A percentile compares a stretch with the other conserved stretches of the same genome.
phyloP scores from a whole-genome alignment of 352 stramenopile genomes.

The Elongisporangium undulatum region DNA sequence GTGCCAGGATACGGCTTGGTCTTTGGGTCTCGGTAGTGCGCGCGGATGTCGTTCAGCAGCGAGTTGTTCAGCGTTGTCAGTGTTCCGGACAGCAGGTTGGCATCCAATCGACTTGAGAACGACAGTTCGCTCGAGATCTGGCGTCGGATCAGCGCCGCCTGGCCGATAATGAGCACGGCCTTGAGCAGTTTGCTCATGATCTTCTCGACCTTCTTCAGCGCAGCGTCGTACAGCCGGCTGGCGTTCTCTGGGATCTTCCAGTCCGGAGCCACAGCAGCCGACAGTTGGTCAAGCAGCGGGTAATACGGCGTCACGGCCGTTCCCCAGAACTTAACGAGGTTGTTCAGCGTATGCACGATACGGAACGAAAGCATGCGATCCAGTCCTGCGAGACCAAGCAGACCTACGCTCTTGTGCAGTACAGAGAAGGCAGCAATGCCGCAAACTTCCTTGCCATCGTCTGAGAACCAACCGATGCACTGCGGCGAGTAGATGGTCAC shows the following conservation, averaged over 20 bases:
- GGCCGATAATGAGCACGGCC: slow-evolving; percentile 90
- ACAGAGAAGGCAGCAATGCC: slow-evolving; percentile 87
- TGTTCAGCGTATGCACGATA: slow-evolving; percentile 92
- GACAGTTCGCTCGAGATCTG: slow-evolving; percentile 91
- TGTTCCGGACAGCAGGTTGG: slow-evolving; percentile 87
- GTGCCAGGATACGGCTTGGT: slow-evolving; percentile 74
- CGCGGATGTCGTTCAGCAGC: slow-evolving; percentile 85
- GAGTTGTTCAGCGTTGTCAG: slow-evolving; percentile 90
- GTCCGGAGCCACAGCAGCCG: slow-evolving; percentile 75
- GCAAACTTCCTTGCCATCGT: slow-evolving; percentile 82
- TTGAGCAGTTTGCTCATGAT: slow-evolving; percentile 93
- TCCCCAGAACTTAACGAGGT: slow-evolving; percentile 92
- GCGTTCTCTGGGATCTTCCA: slow-evolving; percentile 89
- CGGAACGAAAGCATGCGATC: slow-evolving; percentile 92
- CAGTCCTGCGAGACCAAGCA: slow-evolving; percentile 89
- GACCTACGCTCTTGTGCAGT: slow-evolving; percentile 88
- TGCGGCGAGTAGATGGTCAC: slow-evolving; percentile 91
- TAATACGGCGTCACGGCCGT: slow-evolving; percentile 88
- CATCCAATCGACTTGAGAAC: slow-evolving; percentile 88
- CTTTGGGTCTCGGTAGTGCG: slow-evolving; percentile 82
- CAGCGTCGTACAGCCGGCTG: slow-evolving; percentile 80
- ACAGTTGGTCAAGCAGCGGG: slow-evolving; percentile 85
- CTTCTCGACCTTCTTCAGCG: slow-evolving; percentile 92
- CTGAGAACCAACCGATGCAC: slow-evolving; percentile 91
- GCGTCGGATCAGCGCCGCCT: slow-evolving; percentile 90